These are phyloP conservation scores for Microstroma glucosiphilum DNA, from an alignment of 1,284 basidiomycete species.

Conservation along the genomic window DNA sequence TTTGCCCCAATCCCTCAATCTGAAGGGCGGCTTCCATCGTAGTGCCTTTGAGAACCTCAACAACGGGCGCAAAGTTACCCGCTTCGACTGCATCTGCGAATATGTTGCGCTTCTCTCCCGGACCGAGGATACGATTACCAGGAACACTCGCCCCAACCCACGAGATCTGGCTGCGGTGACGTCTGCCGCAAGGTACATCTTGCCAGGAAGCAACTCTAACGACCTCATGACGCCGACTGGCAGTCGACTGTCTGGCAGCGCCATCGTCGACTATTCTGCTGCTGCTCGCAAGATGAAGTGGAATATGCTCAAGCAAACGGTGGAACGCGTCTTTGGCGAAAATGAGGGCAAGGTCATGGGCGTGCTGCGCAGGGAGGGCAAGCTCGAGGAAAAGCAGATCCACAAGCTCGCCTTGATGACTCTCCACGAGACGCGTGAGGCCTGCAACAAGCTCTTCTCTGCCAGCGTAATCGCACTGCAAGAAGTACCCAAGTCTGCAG, in stretches of 20 bases:
- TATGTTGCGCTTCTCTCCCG: conserved; percentile 69
- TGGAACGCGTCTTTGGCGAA: conserved; percentile 76
- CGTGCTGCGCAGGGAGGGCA: conserved; percentile 77
- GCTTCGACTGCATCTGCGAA: conserved; percentile 51
- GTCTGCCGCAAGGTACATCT: neutral
- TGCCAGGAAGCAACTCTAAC: conserved; percentile 51
- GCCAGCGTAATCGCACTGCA: conserved; percentile 41
- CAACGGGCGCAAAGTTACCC: conserved; percentile 15
- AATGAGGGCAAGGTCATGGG: conserved; percentile 77
- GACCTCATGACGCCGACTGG: neutral
- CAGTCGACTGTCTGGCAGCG: neutral
- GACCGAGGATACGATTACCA: conserved; percentile 63
- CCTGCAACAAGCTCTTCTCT: conserved; percentile 64
- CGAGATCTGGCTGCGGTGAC: neutral
- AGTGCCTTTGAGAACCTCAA: neutral
- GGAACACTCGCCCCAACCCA: neutral
- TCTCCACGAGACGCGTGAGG: conserved; percentile 73
- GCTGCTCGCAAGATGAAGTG: conserved; percentile 67
- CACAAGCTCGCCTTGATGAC: conserved; percentile 88
- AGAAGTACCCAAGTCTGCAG: conserved; percentile 47
- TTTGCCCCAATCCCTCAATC: too few species aligned
- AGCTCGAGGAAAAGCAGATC: conserved; percentile 94
- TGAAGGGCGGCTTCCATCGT: neutral
- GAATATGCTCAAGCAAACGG: conserved; percentile 70
- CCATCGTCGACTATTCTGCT: conserved; percentile 66